Evolutionary conservation across 805 yeast species (phyloP).

Genomic region (Grigorovia yakushimaensis): DNA sequence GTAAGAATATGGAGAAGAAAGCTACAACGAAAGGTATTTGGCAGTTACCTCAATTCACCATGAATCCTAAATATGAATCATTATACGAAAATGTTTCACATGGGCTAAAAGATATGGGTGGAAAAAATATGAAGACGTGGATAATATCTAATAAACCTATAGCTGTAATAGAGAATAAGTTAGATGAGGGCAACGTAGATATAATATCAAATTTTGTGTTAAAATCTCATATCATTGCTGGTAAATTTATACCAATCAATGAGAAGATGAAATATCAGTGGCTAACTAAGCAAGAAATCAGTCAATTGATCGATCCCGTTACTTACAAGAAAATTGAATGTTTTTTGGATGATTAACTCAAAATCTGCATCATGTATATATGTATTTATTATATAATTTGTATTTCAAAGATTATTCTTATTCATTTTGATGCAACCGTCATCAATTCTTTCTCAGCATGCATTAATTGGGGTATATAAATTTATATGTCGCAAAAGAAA

Average conservation of each 20-base stretch:
- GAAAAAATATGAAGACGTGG: slow-evolving; percentile 72
- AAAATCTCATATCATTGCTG: slow-evolving; percentile 83
- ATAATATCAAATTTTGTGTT: slow-evolving; percentile 50
- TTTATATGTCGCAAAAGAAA: too few relatives aligned
- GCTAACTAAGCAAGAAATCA: slow-evolving; percentile 75
- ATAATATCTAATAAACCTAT: slow-evolving; percentile 87
- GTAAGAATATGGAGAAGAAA: too few relatives aligned
- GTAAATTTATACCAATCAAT: slow-evolving; percentile 45
- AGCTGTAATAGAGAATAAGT: slow-evolving; percentile 40
- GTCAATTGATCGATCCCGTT: slow-evolving; percentile 16
- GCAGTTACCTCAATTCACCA: slow-evolving; percentile 70
- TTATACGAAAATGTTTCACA: slow-evolving; percentile 67
- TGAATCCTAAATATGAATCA: slow-evolving; percentile 35
- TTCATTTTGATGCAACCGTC: background rate
- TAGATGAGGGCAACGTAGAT: slow-evolving; percentile 10
- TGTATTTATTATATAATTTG: background rate
- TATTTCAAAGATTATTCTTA: background rate
- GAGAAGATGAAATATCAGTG: slow-evolving; percentile 53
- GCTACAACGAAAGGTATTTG: slow-evolving; percentile 31
- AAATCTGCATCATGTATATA: slow-evolving; percentile 1
- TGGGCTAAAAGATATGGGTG: slow-evolving; percentile 65
- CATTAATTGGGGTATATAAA: too few relatives aligned
- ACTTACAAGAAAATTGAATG: slow-evolving; percentile 33
- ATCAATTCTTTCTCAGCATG: too few relatives aligned
- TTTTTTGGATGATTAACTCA: slow-evolving; percentile 22